Conservation (phyloP, 768 basidiomycete genomes). For the Amyloporia xantha region DNA sequence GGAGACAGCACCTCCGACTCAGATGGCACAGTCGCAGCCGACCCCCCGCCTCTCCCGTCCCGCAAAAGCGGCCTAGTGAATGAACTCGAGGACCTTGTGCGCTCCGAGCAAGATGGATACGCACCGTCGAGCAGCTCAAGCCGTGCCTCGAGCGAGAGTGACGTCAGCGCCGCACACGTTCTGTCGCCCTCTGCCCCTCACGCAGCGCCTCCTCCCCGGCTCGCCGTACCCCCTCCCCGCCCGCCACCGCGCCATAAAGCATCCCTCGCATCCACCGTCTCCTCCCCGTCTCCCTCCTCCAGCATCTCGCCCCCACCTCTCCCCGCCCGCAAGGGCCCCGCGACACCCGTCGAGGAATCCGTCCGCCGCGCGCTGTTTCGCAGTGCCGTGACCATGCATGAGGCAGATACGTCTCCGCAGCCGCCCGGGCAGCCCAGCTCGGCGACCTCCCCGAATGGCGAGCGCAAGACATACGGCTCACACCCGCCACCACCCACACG, state of each 20-base stretch:
- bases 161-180: constrained; percentile 15
- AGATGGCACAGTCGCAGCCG: constrained; percentile 5
- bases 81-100: neutral
- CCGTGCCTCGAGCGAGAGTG: constrained; percentile 33
- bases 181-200: constrained; percentile 15
- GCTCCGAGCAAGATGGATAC: constrained; percentile 6
- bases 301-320: constrained; percentile 31
- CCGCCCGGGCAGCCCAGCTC: constrained; percentile 1
- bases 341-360: constrained; percentile 10
- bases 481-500: constrained; percentile 70
- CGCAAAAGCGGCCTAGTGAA: neutral
- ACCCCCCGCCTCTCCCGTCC: constrained; percentile 4
- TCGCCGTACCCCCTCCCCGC: constrained; percentile 16
- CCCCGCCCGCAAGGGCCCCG: constrained; percentile 20
- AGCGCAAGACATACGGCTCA: constrained; percentile 22
- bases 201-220: constrained; percentile 13
- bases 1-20: constrained; percentile 3
- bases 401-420: constrained; percentile 5
- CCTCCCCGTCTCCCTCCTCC: constrained; percentile 17
- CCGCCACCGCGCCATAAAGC: constrained; percentile 18
- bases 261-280: constrained; percentile 5
- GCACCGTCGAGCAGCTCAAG: constrained; percentile 30
- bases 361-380: constrained; percentile 8
- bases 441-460: constrained; percentile 6
- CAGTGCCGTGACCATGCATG: no score